Conservation (phyloP, 805 yeast species). For the Wickerhamiella australiensis region DNA sequence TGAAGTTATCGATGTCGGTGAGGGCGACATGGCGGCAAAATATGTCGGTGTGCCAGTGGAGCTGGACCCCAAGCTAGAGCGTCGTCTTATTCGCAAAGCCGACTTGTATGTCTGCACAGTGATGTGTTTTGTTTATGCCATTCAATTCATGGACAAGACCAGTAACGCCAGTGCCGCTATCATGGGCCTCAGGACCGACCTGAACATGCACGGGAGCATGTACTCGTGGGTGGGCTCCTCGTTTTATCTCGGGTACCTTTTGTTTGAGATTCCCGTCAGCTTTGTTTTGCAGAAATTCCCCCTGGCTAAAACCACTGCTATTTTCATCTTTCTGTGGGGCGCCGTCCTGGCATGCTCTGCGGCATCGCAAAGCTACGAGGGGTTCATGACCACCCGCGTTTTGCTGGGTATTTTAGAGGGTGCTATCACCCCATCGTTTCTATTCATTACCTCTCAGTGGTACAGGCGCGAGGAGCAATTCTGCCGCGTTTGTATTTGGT, state of each 20-base stretch:
- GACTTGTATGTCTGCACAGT: constrained; percentile 42
- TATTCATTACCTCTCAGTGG: constrained; percentile 46
- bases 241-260: constrained; percentile 53
- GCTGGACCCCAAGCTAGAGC: constrained; percentile 1
- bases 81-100: constrained; percentile 35
- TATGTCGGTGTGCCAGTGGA: constrained; percentile 9
- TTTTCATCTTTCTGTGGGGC: constrained; percentile 38
- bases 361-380: constrained; percentile 34
- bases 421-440: constrained; percentile 45
- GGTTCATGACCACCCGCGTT: constrained; percentile 36
- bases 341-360: constrained; percentile 35
- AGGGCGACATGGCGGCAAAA: constrained; percentile 11
- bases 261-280: constrained; percentile 41
- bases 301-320: constrained; percentile 39
- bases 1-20: constrained; percentile 7
- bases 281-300: constrained; percentile 43
- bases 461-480: constrained; percentile 41
- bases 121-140: constrained; percentile 37
- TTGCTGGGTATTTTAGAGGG: constrained; percentile 42
- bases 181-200: constrained; percentile 37
- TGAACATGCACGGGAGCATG: constrained; percentile 35
- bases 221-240: constrained; percentile 44
- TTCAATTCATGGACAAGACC: constrained; percentile 51
- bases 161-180: constrained; percentile 42
- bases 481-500: constrained; percentile 33